Evolutionary conservation across 1,284 basidiomycete genomes (phyloP).

Genomic region (Ustilago vetiveriae): DNA sequence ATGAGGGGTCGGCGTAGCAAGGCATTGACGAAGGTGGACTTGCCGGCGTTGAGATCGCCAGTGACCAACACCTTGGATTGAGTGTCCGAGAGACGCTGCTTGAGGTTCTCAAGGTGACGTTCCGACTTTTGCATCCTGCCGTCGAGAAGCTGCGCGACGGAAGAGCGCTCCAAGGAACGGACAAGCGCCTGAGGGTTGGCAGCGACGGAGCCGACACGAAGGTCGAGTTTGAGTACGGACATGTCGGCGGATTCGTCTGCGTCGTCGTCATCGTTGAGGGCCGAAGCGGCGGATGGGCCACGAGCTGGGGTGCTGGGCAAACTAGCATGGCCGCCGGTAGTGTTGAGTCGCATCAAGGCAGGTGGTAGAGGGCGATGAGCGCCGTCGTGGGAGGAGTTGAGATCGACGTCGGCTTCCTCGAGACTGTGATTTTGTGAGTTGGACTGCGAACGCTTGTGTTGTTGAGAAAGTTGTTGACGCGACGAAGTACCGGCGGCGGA

Average conservation of each 20-base stretch:
- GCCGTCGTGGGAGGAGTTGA: slow-evolving; percentile 16
- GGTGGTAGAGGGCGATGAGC: slow-evolving; percentile 29
- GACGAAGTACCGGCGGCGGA: slow-evolving; percentile 18
- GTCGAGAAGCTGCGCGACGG: slow-evolving; percentile 90
- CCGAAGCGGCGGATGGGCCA: slow-evolving; percentile 4
- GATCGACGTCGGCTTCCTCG: slow-evolving; percentile 29
- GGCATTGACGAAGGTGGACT: slow-evolving; percentile 97
- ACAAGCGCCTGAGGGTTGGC: slow-evolving; percentile 80
- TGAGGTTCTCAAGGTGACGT: slow-evolving; percentile 84
- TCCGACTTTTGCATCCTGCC: slow-evolving; percentile 82
- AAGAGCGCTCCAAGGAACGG: slow-evolving; percentile 87
- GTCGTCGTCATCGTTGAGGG: slow-evolving; percentile 8
- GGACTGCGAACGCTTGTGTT: slow-evolving; percentile 39
- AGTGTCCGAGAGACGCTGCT: slow-evolving; percentile 85
- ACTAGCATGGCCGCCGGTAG: slow-evolving; percentile 33
- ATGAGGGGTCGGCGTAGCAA: slow-evolving; percentile 80
- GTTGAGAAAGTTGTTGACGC: slow-evolving; percentile 9
- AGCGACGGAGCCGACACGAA: slow-evolving; percentile 78
- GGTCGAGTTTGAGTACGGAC: slow-evolving; percentile 83
- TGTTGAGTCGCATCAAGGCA: slow-evolving; percentile 37
- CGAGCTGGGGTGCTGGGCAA: slow-evolving; percentile 42
- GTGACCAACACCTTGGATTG: slow-evolving; percentile 97
- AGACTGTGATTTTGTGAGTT: slow-evolving; percentile 20
- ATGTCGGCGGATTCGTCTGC: slow-evolving; percentile 52
- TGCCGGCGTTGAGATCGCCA: slow-evolving; percentile 98